phyloP scores from a whole-genome alignment of 805 yeast species.

The Candida quercuum region DNA sequence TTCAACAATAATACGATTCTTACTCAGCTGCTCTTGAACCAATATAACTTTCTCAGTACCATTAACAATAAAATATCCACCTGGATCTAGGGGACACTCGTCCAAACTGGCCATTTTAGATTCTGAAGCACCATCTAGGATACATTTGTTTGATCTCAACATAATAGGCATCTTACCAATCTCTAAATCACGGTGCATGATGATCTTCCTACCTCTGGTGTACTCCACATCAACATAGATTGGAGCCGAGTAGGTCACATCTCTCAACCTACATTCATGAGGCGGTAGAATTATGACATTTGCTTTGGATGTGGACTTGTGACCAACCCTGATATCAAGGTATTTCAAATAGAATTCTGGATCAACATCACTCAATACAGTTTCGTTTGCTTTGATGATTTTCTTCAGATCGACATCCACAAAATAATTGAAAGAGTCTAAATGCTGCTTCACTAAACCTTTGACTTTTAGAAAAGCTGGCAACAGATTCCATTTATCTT shows the following conservation, averaged over 20 bases:
- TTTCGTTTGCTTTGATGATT: slow-evolving; percentile 86
- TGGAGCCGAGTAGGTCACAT: slow-evolving; percentile 91
- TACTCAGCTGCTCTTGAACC: slow-evolving; percentile 94
- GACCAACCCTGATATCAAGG: slow-evolving; percentile 88
- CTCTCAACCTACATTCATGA: slow-evolving; percentile 93
- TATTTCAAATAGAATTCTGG: slow-evolving; percentile 94
- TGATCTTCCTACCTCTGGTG: slow-evolving; percentile 89
- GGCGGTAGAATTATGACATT: slow-evolving; percentile 74
- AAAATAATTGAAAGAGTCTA: slow-evolving; percentile 96
- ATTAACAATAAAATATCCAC: slow-evolving; percentile 95
- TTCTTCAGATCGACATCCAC: slow-evolving; percentile 91
- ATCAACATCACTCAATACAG: slow-evolving; percentile 88
- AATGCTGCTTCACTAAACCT: slow-evolving; percentile 94
- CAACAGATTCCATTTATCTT: slow-evolving; percentile 93
- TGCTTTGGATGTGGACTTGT: slow-evolving; percentile 47
- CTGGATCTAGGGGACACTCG: slow-evolving; percentile 98
- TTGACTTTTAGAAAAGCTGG: slow-evolving; percentile 96
- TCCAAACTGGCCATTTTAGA: slow-evolving; percentile 79
- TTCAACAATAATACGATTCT: slow-evolving; percentile 96
- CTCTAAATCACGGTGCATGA: slow-evolving; percentile 83
- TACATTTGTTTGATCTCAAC: slow-evolving; percentile 91
- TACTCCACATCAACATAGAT: slow-evolving; percentile 95
- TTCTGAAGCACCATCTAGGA: slow-evolving; percentile 73
- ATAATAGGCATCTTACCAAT: slow-evolving; percentile 99
- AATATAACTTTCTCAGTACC: slow-evolving; percentile 97